Evolutionary conservation across 768 basidiomycete species (phyloP).

Genomic region (Tephrocybe sp.): DNA sequence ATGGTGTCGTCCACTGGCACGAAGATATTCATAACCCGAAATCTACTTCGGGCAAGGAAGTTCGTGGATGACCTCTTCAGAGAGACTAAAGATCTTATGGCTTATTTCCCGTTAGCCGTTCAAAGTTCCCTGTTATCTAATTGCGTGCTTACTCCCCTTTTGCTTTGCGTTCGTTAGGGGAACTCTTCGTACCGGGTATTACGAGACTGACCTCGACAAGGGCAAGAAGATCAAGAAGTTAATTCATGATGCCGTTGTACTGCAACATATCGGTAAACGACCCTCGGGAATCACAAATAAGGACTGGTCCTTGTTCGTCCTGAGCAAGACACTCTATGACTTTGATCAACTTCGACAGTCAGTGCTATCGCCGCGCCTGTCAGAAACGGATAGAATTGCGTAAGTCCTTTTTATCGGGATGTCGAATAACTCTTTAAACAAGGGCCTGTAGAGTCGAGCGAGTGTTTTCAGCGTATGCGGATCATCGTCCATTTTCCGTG

Average conservation of each 20-base stretch:
- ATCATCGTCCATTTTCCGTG: conserved; percentile 52
- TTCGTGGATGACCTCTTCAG: conserved; percentile 16
- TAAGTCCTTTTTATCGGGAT: no score
- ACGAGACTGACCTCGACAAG: conserved; percentile 1
- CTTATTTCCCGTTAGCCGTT: conserved; percentile 1
- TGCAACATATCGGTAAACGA: not conserved
- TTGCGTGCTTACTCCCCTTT: not conserved
- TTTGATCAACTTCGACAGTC: conserved; percentile 1
- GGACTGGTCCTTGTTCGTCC: not conserved
- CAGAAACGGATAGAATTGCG: not conserved
- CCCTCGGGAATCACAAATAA: not conserved
- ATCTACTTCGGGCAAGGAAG: conserved; percentile 7
- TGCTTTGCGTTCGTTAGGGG: not conserved
- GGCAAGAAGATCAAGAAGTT: not conserved
- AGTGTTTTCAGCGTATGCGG: conserved; percentile 49
- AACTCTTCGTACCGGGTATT: conserved; percentile 4
- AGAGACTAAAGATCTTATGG: not conserved
- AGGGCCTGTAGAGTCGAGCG: conserved; percentile 38
- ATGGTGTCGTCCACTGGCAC: not conserved
- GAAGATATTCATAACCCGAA: not conserved
- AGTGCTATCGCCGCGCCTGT: not conserved
- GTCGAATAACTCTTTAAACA: no score
- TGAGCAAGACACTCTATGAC: not conserved
- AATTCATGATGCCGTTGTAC: conserved; percentile 1
- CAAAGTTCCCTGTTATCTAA: not conserved